A percentile compares a stretch with the other conserved stretches of the same genome.
phyloP scores from a whole-genome alignment of 75 land plant species.

The Picea sitchensis region DNA sequence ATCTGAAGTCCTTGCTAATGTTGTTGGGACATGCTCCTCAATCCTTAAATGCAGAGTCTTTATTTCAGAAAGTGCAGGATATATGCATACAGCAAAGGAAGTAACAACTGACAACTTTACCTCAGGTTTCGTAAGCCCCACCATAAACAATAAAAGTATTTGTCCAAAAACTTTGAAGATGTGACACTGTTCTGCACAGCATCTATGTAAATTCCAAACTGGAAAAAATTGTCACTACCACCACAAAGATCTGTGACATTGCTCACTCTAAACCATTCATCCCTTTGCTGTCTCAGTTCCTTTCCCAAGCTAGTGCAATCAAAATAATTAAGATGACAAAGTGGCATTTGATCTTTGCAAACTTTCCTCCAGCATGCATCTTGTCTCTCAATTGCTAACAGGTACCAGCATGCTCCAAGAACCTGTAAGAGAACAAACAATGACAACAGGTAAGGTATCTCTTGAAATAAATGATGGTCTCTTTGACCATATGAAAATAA shows the following conservation, averaged over 20 bases:
- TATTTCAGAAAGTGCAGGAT: neutral
- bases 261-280: conserved; percentile 44
- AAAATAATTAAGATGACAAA: conserved; percentile 47
- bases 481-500: no score
- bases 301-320: conserved; percentile 44
- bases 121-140: conserved; percentile 85
- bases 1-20: neutral
- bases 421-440: conserved; percentile 41
- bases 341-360: conserved; percentile 30
- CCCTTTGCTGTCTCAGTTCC: conserved; percentile 9
- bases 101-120: conserved; percentile 23
- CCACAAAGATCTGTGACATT: conserved; percentile 38
- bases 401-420: conserved; percentile 92
- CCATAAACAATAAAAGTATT: conserved; percentile 97
- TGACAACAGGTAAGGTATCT: neutral
- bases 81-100: conserved; percentile 1
- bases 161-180: conserved; percentile 43
- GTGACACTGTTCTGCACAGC: conserved; percentile 43
- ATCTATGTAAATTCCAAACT: conserved; percentile 75
- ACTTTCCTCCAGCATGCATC: conserved; percentile 81
- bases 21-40: neutral
- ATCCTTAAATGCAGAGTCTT: neutral
- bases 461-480: neutral
- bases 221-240: conserved; percentile 28
- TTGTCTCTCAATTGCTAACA: conserved; percentile 71